These are phyloP conservation scores for Wickerhamiella slavikovae DNA, from an alignment of 805 yeast genomes.

Conservation along the genomic window DNA sequence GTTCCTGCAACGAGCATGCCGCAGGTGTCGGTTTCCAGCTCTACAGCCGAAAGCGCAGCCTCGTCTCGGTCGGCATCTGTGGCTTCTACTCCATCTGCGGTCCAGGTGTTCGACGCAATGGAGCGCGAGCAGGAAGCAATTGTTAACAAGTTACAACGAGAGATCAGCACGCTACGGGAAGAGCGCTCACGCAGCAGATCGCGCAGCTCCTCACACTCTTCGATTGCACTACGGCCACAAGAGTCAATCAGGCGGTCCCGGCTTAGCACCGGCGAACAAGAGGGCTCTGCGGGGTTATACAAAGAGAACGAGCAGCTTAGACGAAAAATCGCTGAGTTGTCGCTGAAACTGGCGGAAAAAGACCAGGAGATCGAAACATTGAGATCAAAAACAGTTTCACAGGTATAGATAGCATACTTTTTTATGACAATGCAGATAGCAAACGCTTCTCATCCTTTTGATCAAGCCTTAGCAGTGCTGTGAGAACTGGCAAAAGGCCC, in stretches of 20 bases:
- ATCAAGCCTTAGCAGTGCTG: conserved; percentile 48
- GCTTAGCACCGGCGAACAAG: conserved; percentile 4
- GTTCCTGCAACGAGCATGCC: too few relatives aligned
- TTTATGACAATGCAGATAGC: conserved; percentile 12
- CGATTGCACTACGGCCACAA: conserved; percentile 11
- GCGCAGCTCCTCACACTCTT: conserved; percentile 13
- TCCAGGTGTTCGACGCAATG: conserved; percentile 22
- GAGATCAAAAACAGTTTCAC: background rate
- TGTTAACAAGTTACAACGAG: conserved; percentile 43
- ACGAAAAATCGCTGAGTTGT: conserved; percentile 7
- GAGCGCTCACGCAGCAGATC: conserved; percentile 14
- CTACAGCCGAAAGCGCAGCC: too few relatives aligned
- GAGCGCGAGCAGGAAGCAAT: conserved; percentile 63
- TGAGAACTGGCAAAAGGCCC: conserved; percentile 66
- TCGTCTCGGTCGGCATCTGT: background rate
- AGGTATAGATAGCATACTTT: background rate
- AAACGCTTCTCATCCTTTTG: conserved; percentile 57
- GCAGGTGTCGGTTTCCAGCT: too few relatives aligned
- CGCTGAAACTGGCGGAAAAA: conserved; percentile 6
- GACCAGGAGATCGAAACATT: conserved; percentile 4
- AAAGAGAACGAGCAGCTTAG: conserved; percentile 10
- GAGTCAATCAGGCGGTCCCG: conserved; percentile 7
- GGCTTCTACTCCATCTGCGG: background rate
- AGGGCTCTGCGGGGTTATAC: conserved; percentile 5
- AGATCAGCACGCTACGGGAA: conserved; percentile 33